A percentile compares a stretch with the other conserved stretches of the same genome.
These are phyloP conservation scores for Fraxinus velutina DNA, from an alignment of 305 asterid genomes.

Conservation along the genomic window DNA sequence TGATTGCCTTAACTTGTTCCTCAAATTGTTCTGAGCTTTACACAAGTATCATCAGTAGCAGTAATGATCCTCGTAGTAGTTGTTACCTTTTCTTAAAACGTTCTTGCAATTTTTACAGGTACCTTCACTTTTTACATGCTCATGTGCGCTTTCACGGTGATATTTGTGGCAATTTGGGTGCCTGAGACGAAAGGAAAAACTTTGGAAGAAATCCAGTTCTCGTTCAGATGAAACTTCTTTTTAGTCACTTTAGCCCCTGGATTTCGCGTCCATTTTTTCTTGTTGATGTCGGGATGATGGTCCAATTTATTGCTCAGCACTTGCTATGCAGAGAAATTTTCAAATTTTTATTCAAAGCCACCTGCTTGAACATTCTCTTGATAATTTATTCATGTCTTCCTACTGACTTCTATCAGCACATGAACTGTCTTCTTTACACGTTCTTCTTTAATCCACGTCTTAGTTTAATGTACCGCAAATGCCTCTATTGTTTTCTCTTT, in stretches of 20 bases:
- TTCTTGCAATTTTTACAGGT: slow-evolving; percentile 39
- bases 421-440: neutral
- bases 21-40: neutral
- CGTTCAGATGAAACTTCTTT: slow-evolving; percentile 53
- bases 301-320: neutral
- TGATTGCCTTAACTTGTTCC: neutral
- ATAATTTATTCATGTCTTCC: neutral
- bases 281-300: slow-evolving; percentile 4
- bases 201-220: slow-evolving; percentile 68
- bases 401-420: neutral
- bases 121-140: slow-evolving; percentile 59
- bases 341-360: neutral
- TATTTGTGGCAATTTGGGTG: slow-evolving; percentile 59
- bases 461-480: neutral
- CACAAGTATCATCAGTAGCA: neutral
- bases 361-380: neutral
- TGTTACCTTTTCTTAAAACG: neutral
- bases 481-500: neutral
- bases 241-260: neutral
- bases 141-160: slow-evolving; percentile 42
- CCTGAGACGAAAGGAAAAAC: slow-evolving; percentile 93
- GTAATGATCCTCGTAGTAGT: neutral
- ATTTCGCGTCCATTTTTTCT: neutral
- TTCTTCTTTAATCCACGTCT: neutral
- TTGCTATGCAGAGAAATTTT: neutral